Evolutionary conservation across 1,139 yeast species (phyloP).

Genomic region (Suzukiozyma palmioleophila): DNA sequence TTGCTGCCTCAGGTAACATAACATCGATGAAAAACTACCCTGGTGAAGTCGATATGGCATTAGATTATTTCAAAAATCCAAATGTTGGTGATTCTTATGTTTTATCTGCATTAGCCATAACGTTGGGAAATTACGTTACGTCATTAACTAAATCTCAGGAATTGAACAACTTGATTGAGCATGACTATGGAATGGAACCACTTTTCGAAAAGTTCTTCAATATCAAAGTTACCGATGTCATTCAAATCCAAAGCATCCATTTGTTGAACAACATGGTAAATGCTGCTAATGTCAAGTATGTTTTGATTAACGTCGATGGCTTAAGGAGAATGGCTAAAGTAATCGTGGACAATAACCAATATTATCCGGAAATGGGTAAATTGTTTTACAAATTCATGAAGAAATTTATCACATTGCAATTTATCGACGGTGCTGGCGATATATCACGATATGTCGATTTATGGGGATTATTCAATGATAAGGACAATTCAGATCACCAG

Average conservation of each 20-base stretch:
- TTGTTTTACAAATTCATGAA: conserved; percentile 27
- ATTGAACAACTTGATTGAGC: conserved; percentile 12
- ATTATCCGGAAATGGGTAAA: conserved; percentile 31
- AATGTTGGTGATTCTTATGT: conserved; percentile 20
- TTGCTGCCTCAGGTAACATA: conserved; percentile 34
- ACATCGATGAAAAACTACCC: conserved; percentile 25
- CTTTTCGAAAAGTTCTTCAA: conserved; percentile 21
- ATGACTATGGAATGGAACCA: conserved; percentile 8
- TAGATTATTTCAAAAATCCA: conserved; percentile 6
- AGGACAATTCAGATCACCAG: conserved; percentile 1
- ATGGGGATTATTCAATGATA: conserved; percentile 13
- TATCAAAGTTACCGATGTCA: conserved; percentile 27
- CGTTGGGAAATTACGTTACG: conserved; percentile 34
- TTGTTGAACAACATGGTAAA: conserved; percentile 29
- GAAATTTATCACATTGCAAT: conserved; percentile 21
- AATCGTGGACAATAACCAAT: conserved; percentile 31
- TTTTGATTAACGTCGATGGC: conserved; percentile 6
- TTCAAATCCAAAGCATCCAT: conserved; percentile 39
- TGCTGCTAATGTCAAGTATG: conserved; percentile 11
- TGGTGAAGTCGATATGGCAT: conserved; percentile 10
- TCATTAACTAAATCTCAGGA: conserved; percentile 14
- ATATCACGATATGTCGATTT: conserved; percentile 13
- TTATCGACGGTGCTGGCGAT: conserved; percentile 6
- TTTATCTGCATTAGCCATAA: conserved; percentile 25
- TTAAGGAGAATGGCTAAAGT: conserved; percentile 22